phyloP scores from a whole-genome alignment of 2,329 filamentous ascomycete species.

The Coniochaeta sp. region DNA sequence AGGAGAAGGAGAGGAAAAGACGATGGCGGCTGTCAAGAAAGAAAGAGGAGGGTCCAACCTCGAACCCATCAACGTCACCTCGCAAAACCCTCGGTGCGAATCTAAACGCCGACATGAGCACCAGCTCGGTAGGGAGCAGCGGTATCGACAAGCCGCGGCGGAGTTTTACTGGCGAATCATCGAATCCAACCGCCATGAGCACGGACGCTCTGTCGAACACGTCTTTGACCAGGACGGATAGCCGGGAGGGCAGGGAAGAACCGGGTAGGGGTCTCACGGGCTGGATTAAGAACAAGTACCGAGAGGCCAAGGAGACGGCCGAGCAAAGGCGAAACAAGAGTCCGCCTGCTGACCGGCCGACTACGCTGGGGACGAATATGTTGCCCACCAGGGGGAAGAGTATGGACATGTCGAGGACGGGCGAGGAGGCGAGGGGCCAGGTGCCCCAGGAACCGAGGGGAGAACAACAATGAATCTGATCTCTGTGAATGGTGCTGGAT shows the following conservation, averaged over 20 bases:
- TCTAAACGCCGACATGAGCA: slow-evolving; percentile 56
- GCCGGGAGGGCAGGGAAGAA: slow-evolving; percentile 36
- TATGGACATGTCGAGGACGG: neutral
- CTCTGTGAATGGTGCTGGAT: neutral
- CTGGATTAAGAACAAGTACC: slow-evolving; percentile 54
- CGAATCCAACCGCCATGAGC: slow-evolving; percentile 31
- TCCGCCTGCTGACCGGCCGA: slow-evolving; percentile 33
- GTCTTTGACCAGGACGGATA: slow-evolving; percentile 18
- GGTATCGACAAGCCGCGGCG: slow-evolving; percentile 32
- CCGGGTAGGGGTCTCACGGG: slow-evolving; percentile 39
- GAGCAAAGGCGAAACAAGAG: slow-evolving; percentile 50
- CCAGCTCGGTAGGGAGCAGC: slow-evolving; percentile 59
- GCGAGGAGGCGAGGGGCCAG: neutral
- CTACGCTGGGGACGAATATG: neutral
- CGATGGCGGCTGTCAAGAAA: slow-evolving; percentile 66
- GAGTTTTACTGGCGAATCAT: slow-evolving; percentile 43
- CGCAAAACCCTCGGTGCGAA: slow-evolving; percentile 50
- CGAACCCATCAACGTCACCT: slow-evolving; percentile 31
- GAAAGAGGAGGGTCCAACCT: slow-evolving; percentile 45
- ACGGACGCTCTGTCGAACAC: slow-evolving; percentile 29
- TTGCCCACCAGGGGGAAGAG: neutral
- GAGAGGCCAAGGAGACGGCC: slow-evolving; percentile 48
- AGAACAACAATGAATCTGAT: neutral
- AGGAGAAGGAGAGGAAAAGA: slow-evolving; percentile 59
- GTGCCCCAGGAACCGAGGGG: neutral